Percentiles rank a stretch among this genome's conserved stretches.
phyloP scores from a whole-genome alignment of 192 early-diverging fungal species.

The Backusella morwellensis region DNA sequence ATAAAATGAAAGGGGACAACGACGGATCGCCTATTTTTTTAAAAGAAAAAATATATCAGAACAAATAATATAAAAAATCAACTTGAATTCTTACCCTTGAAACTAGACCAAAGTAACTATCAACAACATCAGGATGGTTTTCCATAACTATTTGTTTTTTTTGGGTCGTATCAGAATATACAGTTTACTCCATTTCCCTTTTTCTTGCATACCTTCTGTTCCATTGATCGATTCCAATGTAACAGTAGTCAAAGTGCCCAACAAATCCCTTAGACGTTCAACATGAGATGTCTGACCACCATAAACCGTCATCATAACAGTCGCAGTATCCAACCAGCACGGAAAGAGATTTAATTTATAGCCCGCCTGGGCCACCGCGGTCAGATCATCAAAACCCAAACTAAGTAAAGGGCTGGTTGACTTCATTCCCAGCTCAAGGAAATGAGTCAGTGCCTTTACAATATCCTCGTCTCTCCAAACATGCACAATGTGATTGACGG shows the following conservation, averaged over 20 bases:
- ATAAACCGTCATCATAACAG: conserved; percentile 48
- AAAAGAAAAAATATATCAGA: background rate
- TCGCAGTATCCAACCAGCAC: conserved; percentile 51
- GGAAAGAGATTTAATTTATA: conserved; percentile 34
- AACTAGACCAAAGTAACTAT: conserved; percentile 48
- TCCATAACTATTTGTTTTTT: conserved; percentile 47
- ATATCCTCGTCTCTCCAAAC: conserved; percentile 49
- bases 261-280: conserved; percentile 28
- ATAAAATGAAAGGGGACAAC: conserved; percentile 53
- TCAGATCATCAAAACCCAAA: conserved; percentile 37
- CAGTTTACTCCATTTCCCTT: background rate
- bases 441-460: conserved; percentile 41
- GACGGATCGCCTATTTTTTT: conserved; percentile 38
- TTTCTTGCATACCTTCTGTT: conserved; percentile 28
- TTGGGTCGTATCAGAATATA: background rate
- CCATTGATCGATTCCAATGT: conserved; percentile 44
- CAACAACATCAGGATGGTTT: conserved; percentile 46
- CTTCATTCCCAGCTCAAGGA: conserved; percentile 48
- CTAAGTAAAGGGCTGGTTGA: conserved; percentile 42
- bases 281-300: conserved; percentile 37
- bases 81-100: conserved; percentile 38
- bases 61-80: background rate
- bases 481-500: conserved; percentile 34
- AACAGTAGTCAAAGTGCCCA: conserved; percentile 25
- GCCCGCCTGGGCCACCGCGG: conserved; percentile 36